Evolutionary conservation across 2,329 filamentous ascomycete genomes (phyloP).

Genomic region (Exophiala xenobiotica): DNA sequence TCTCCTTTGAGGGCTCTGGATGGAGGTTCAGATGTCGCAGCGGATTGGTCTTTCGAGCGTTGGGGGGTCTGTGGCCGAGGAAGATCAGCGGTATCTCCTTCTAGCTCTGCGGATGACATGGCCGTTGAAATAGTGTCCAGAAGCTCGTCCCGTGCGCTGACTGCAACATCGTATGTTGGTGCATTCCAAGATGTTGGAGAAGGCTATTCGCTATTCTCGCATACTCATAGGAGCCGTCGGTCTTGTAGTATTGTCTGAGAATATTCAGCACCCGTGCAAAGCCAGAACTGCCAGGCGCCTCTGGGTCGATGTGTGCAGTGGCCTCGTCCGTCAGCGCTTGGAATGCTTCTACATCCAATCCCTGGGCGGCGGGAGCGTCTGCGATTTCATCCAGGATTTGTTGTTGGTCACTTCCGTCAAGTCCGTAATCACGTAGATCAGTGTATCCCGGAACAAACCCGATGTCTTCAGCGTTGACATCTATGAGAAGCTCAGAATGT

Average conservation of each 20-base stretch:
- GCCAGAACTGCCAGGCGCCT: background rate
- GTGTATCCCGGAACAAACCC: background rate
- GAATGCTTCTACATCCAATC: background rate
- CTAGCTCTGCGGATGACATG: background rate
- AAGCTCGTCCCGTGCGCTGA: background rate
- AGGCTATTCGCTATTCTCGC: background rate
- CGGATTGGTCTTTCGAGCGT: background rate
- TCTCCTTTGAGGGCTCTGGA: background rate
- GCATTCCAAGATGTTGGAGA: background rate
- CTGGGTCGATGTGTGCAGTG: background rate
- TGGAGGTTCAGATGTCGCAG: background rate
- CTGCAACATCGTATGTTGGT: background rate
- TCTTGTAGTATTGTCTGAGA: background rate
- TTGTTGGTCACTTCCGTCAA: background rate
- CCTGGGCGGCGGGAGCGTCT: background rate
- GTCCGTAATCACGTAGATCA: background rate
- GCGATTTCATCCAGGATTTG: background rate
- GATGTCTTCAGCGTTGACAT: background rate
- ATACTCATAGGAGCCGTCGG: background rate
- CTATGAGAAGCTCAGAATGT: background rate
- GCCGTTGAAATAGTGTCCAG: background rate
- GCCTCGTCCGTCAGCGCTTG: background rate
- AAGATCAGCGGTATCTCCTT: background rate
- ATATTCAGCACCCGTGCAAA: background rate
- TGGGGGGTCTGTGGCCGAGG: background rate